A percentile compares a stretch with the other conserved stretches of the same genome.
phyloP scores from a whole-genome alignment of 345 rosid genomes.

The Pistacia vera region DNA sequence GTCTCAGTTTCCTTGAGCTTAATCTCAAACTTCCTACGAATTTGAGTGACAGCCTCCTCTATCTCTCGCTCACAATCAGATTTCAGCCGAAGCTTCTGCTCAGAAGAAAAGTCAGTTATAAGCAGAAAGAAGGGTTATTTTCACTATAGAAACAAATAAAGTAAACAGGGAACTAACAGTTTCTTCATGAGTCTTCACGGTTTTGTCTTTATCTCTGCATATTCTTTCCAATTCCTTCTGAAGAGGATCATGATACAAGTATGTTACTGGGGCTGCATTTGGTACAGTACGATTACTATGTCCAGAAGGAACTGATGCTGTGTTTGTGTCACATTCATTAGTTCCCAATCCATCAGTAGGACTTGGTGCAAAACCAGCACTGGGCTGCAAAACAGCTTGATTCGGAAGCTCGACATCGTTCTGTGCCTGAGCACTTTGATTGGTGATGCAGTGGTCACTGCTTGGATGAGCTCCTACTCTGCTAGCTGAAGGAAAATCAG shows the following conservation, averaged over 20 bases:
- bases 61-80: slow-evolving; percentile 59
- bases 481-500: slow-evolving; percentile 23
- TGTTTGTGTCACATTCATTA: slow-evolving; percentile 23
- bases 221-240: slow-evolving; percentile 62
- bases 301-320: slow-evolving; percentile 20
- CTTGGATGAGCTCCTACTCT: slow-evolving; percentile 22
- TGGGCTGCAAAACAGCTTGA: slow-evolving; percentile 23
- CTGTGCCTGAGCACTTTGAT: slow-evolving; percentile 14
- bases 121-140: slow-evolving; percentile 10
- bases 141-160: slow-evolving; percentile 12
- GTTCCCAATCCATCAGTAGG: slow-evolving; percentile 18
- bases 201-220: slow-evolving; percentile 34
- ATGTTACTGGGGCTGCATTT: slow-evolving; percentile 20
- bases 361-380: neutral
- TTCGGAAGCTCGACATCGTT: slow-evolving; percentile 17
- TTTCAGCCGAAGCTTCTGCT: slow-evolving; percentile 53
- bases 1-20: slow-evolving; percentile 44
- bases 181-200: slow-evolving; percentile 35
- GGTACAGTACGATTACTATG: slow-evolving; percentile 27
- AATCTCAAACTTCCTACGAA: slow-evolving; percentile 45
- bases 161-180: slow-evolving; percentile 33
- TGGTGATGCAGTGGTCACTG: slow-evolving; percentile 15
- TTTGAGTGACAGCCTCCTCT: slow-evolving; percentile 45
- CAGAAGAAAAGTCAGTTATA: slow-evolving; percentile 19
- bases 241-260: slow-evolving; percentile 47